These are phyloP conservation scores for Hyaloscypha bicolor DNA, from an alignment of 495 filamentous ascomycete species.

Conservation along the genomic window DNA sequence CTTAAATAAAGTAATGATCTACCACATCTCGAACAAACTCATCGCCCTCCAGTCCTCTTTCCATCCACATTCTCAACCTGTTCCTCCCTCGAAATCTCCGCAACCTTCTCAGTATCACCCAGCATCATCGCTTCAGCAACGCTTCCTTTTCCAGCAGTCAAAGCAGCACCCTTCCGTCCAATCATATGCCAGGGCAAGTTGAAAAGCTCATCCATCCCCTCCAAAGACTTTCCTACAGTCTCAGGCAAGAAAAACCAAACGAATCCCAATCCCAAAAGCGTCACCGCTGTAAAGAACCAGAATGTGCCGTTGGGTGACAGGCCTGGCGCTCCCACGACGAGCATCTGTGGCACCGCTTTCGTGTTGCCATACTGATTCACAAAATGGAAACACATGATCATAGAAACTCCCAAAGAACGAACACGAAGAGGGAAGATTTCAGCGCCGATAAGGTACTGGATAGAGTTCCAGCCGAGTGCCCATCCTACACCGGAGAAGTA, in stretches of 20 bases:
- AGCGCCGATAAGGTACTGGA: conserved; percentile 75
- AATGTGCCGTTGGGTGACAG: conserved; percentile 58
- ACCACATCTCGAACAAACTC: background rate
- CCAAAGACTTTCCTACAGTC: conserved; percentile 26
- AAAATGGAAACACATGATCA: conserved; percentile 54
- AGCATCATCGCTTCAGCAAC: conserved; percentile 6
- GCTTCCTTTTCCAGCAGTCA: conserved; percentile 22
- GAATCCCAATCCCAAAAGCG: conserved; percentile 47
- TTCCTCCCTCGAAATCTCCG: conserved; percentile 13
- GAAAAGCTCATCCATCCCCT: conserved; percentile 31
- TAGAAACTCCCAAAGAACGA: conserved; percentile 56
- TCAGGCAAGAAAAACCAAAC: conserved; percentile 30
- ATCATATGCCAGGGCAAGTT: conserved; percentile 18
- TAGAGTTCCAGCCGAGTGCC: conserved; percentile 75
- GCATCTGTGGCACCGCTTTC: conserved; percentile 64
- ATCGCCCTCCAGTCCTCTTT: background rate
- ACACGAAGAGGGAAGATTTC: conserved; percentile 72
- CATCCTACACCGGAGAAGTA: conserved; percentile 68
- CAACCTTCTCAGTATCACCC: conserved; percentile 15
- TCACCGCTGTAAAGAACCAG: conserved; percentile 68
- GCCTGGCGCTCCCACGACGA: conserved; percentile 45
- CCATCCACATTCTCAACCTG: background rate
- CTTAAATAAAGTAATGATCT: background rate
- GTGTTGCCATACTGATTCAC: conserved; percentile 71
- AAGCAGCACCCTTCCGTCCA: conserved; percentile 23